Base-by-base conservation (phyloP, 495 filamentous ascomycete species). In the Immersiella caudata region DNA sequence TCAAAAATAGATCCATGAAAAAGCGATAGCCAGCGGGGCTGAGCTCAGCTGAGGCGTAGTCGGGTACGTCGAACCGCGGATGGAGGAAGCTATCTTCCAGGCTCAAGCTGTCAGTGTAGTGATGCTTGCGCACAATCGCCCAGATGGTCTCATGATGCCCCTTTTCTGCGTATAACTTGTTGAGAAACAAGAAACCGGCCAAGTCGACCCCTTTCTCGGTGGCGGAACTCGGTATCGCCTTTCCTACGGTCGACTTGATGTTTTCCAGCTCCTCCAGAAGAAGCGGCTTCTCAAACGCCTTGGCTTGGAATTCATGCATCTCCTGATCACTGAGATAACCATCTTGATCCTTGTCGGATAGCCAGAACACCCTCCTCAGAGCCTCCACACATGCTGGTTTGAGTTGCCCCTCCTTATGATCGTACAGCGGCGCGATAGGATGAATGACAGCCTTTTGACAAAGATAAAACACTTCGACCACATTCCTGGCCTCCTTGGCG, bases 401-500 rank as follows among this genome's bases (percentile, higher is more conserved):
- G 33, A 99, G 80, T 63, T 87, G 86, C 5, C 88, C 86, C 68
- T 98, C 96, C 78, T 97, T 99, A 35, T 95, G 91, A 78, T 99
- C 95, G 73, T 93, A 99, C 33, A 99, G 84, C 6, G 95, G 96
- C 5, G 95, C 95, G 71, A 99, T 96, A 6, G 95, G 95, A 76
- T 98, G 93, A 7, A 93, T 97, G 67, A 99, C 94, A n/a, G 95
- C 95, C 73, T 97, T 97, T 73, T 98, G 94, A 76, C 96, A 98
- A 26, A 99, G 86, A 74, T 96, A 97, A 78, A 99, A 97, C 49
- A 93, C 92, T 79, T 99, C 94, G 72, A 97, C 96, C 68, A 98
- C 90, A 79, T 99, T 99, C 65, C 91, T 89, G 71, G 97, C 91
- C 74, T 99, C 94, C 69, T 93, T 88, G 24, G 96, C 95, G 76